A percentile compares a stretch with the other conserved stretches of the same genome.
phyloP scores from a whole-genome alignment of 2,329 filamentous ascomycete genomes.

The Piedraia hortae region DNA sequence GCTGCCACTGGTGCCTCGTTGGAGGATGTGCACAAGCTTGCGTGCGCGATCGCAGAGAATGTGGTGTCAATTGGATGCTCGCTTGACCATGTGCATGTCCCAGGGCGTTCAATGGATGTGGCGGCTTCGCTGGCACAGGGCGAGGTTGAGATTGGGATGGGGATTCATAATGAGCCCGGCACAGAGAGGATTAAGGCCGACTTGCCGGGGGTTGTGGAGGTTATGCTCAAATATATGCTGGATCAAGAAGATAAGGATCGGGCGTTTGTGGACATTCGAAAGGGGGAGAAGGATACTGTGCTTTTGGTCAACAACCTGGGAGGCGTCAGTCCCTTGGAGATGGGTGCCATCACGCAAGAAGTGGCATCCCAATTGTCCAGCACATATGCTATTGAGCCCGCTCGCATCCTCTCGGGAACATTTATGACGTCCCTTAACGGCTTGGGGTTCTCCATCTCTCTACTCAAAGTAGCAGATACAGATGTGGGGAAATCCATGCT shows the following conservation, averaged over 20 bases:
- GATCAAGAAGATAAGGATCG: slow-evolving; percentile 37
- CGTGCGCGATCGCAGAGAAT: slow-evolving; percentile 43
- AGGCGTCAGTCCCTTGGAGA: slow-evolving; percentile 42
- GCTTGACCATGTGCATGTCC: slow-evolving; percentile 77
- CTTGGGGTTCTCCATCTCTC: slow-evolving; percentile 40
- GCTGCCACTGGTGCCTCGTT: slow-evolving; percentile 38
- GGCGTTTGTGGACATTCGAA: slow-evolving; percentile 36
- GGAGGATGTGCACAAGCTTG: slow-evolving; percentile 44
- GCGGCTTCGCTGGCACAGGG: slow-evolving; percentile 30
- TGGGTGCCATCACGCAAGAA: slow-evolving; percentile 45
- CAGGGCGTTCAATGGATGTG: slow-evolving; percentile 35
- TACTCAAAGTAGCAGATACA: slow-evolving; percentile 34
- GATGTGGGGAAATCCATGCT: slow-evolving; percentile 34
- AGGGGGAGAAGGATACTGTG: slow-evolving; percentile 36
- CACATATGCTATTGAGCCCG: slow-evolving; percentile 31
- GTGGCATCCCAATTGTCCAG: slow-evolving; percentile 31
- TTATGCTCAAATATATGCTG: slow-evolving; percentile 37
- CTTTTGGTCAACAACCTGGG: slow-evolving; percentile 51
- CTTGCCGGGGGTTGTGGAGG: slow-evolving; percentile 20
- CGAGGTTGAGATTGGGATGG: slow-evolving; percentile 44
- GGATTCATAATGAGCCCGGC: slow-evolving; percentile 35
- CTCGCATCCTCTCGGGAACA: slow-evolving; percentile 33
- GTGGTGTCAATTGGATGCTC: slow-evolving; percentile 66
- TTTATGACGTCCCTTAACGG: slow-evolving; percentile 50
- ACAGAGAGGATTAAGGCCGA: slow-evolving; percentile 17